Base-by-base conservation (phyloP, 2,329 filamentous ascomycete species). In the Calycina marina region DNA sequence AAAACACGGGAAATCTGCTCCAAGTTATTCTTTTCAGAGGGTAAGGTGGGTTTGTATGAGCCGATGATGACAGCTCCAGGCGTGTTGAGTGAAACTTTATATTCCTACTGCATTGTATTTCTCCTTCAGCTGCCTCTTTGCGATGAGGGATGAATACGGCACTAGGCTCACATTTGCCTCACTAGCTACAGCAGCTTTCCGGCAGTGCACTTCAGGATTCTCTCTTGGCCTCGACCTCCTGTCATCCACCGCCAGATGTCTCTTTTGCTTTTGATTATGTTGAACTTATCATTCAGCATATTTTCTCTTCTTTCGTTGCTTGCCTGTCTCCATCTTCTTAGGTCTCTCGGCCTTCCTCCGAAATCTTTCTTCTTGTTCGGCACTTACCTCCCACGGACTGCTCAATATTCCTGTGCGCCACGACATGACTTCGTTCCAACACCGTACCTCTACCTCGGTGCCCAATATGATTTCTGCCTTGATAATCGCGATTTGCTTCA, bases 381-480 rank as follows among this genome's bases (percentile, higher is more conserved):
- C 50, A 17, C 56, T 59, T 17, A 77, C 43, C n/a, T 62, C 47
- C 74, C 74, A 78, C 0, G 69, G 63, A 35, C 50, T 53, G 3
- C 52, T 50, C 10, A 78, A 55, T 4, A 72, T 56, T 4, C 67
- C 59, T 18, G 45, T 47, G 20, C 60, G 59, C 45, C 77, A 74
- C 17, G 50, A 51, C 12, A 50, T 41, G 27, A 63, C 56, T 52
- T 69, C 69, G 43, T 64, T 58, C 73, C 73, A 78, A 6, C 74
- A 67, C 5, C 47, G 50, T 3, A 76, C 56, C 48, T 79, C 74
- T 18, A 67, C 58, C 28, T 62, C 60, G 0, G 72, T 77, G 27
- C 62, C 60, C 14, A 47, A 49, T 4, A 77, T 35, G 0, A 57
- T 41, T n/a, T 50, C 46, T 35, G 70, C 52, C 43, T 65, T 69